Evolutionary conservation across 257 asterid species (phyloP).

Genomic region (Solanum sejunctum): DNA sequence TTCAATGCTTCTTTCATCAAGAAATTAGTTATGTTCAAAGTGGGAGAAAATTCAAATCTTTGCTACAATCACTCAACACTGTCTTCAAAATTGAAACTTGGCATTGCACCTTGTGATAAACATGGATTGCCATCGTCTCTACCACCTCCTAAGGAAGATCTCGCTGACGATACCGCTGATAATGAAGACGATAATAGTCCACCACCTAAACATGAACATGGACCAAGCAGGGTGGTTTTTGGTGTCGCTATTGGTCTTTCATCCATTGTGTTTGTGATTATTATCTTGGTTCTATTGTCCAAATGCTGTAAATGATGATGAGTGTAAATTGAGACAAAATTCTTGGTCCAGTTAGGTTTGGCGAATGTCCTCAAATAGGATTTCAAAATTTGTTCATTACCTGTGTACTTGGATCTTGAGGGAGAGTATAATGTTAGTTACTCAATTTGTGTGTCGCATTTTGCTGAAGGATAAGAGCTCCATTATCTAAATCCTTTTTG

Average conservation of each 20-base stretch:
- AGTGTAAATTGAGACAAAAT: neutral
- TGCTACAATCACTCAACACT: slow-evolving; percentile 58
- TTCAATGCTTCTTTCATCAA: slow-evolving; percentile 63
- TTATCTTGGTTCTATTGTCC: slow-evolving; percentile 65
- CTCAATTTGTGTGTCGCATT: neutral
- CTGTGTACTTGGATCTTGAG: neutral
- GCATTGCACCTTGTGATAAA: slow-evolving; percentile 73
- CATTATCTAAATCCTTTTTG: neutral
- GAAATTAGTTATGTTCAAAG: slow-evolving; percentile 43
- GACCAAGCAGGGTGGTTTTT: slow-evolving; percentile 86
- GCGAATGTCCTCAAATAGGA: neutral
- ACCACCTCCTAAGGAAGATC: slow-evolving; percentile 60
- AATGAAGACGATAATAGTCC: slow-evolving; percentile 9
- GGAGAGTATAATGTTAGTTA: neutral
- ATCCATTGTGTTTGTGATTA: slow-evolving; percentile 65
- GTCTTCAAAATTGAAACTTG: slow-evolving; percentile 69
- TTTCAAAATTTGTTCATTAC: neutral
- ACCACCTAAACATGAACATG: slow-evolving; percentile 30
- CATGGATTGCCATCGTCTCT: slow-evolving; percentile 81
- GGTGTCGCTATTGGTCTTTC: slow-evolving; percentile 87
- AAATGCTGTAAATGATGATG: slow-evolving; percentile 63
- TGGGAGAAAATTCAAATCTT: slow-evolving; percentile 64
- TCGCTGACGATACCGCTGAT: slow-evolving; percentile 29
- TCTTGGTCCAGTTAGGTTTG: neutral
- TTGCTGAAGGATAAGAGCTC: neutral